These are phyloP conservation scores for Primulina tabacum DNA, from an alignment of 257 asterid genomes.

Conservation along the genomic window DNA sequence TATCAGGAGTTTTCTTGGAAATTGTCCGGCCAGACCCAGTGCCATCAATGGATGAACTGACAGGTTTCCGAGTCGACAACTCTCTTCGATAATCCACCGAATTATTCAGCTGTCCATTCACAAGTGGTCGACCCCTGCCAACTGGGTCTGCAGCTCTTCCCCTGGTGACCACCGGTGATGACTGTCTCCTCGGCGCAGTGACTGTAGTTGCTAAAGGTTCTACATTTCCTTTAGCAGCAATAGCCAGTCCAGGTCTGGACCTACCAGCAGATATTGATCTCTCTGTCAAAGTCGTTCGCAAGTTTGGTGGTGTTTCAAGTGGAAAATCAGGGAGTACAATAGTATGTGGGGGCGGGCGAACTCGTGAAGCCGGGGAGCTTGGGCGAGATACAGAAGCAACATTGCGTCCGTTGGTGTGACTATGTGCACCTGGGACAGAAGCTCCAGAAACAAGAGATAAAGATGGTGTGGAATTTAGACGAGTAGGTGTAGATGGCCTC, in stretches of 20 bases:
- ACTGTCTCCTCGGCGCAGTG: slow-evolving; percentile 52
- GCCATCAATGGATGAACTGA: slow-evolving; percentile 64
- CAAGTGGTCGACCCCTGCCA: slow-evolving; percentile 56
- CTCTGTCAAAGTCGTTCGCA: slow-evolving; percentile 87
- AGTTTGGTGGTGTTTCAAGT: slow-evolving; percentile 90
- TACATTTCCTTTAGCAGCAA: slow-evolving; percentile 48
- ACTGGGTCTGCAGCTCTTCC: slow-evolving; percentile 74
- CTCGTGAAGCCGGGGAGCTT: slow-evolving; percentile 86
- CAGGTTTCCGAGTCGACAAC: slow-evolving; percentile 61
- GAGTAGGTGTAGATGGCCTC: slow-evolving; percentile 95
- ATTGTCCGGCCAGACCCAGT: slow-evolving; percentile 85
- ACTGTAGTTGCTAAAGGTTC: slow-evolving; percentile 45
- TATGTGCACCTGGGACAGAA: slow-evolving; percentile 57
- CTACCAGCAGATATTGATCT: slow-evolving; percentile 94
- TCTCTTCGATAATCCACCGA: slow-evolving; percentile 60
- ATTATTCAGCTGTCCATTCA: slow-evolving; percentile 53
- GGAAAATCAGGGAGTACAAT: slow-evolving; percentile 77
- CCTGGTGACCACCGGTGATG: slow-evolving; percentile 74
- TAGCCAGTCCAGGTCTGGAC: slow-evolving; percentile 72
- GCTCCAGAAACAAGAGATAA: slow-evolving; percentile 52
- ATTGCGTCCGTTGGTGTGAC: slow-evolving; percentile 56
- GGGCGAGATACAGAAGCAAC: slow-evolving; percentile 75
- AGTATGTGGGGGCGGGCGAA: slow-evolving; percentile 67
- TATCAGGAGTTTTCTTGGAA: slow-evolving; percentile 88
- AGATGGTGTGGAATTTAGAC: slow-evolving; percentile 63